Evolutionary conservation across 2,329 filamentous ascomycete genomes (phyloP), one percentile per base, ranked within the genome.

Genomic region (Fusarium subglutinans): DNA sequence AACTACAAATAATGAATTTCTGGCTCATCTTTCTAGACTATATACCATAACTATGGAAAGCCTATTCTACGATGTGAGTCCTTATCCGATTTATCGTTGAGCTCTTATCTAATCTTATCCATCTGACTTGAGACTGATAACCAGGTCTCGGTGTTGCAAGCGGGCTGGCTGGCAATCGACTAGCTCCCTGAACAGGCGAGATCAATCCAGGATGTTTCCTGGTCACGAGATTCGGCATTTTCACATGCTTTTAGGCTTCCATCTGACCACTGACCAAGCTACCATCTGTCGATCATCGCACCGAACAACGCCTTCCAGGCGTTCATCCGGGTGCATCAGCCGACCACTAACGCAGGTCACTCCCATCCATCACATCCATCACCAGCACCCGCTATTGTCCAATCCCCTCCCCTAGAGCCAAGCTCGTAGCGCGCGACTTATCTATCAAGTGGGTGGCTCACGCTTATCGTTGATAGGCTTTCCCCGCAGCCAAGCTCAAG

Each of bases 391-490:
- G 18, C 13, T 55, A 61, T 24, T 41, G 14, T 18, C 28, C 26
- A 35, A 59, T 47, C 22, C 26, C 18, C 33, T 48, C 28, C 41
- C 8, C 20, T 20, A 28, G 18, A n/a, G 43, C 35, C 22, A 26
- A 22, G 43, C 37, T 13, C n/a, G 20, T 30, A 35, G 26, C 17
- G 43, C 33, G 18, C 11, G 14, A 40, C 35, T 59, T 48, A 60
- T 69, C 48, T 55, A n/a, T 26, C 41, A 28, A 68, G 66, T 22
- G 41, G 63, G 65, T 67, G 63, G 47, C 41, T 57, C 15, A 44
- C 22, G n/a, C 41, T 62, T 22, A 28, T 43, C 33, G 14, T 7
- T 35, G 64, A 66, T 66, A 67, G 64, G 62, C 35, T 43, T 66
- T 58, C 60, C 60, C 60, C 60, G 26, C 60, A 59, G 24, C 43